Evolutionary conservation across 176 grass and related monocot species (phyloP).

Genomic region (Lolium perenne): DNA sequence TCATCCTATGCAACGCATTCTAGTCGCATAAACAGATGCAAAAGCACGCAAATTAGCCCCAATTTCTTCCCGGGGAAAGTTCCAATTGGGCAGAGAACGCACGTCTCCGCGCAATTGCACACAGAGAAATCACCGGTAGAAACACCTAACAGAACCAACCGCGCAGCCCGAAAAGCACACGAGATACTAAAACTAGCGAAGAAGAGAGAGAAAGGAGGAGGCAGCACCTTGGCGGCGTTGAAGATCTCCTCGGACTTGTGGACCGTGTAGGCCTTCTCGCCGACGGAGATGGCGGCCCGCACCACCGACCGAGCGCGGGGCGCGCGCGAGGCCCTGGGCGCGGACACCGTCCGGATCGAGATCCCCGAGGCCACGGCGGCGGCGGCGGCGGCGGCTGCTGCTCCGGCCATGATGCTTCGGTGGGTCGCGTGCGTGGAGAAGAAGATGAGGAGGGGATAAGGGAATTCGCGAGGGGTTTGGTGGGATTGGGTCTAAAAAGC

Average conservation of each 20-base stretch:
- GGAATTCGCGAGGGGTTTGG: slow-evolving; percentile 18
- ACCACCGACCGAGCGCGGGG: slow-evolving; percentile 23
- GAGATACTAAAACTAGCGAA: not conserved
- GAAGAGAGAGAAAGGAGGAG: not conserved
- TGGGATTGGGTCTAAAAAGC: slow-evolving; percentile 26
- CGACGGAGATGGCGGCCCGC: slow-evolving; percentile 64
- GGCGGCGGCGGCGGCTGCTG: not conserved
- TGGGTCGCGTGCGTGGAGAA: slow-evolving; percentile 3
- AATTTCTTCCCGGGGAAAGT: not conserved
- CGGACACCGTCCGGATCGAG: slow-evolving; percentile 3
- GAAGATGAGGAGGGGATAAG: slow-evolving; percentile 28
- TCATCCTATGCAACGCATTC: not conserved
- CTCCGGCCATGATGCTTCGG: slow-evolving; percentile 29
- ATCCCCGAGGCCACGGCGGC: slow-evolving; percentile 23
- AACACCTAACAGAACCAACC: not conserved
- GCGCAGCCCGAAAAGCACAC: not conserved
- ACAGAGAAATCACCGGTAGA: not conserved
- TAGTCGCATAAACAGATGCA: not conserved
- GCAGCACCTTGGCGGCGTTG: slow-evolving; percentile 70
- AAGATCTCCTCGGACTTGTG: slow-evolving; percentile 90
- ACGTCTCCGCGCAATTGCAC: slow-evolving; percentile 25
- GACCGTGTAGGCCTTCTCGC: slow-evolving; percentile 55
- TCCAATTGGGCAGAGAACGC: slow-evolving; percentile 2
- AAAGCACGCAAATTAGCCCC: not conserved
- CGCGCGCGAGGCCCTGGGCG: not conserved